Evolutionary conservation across 371 early-diverging fungal genomes (phyloP), one percentile per base, ranked within the genome.

Genomic region (Batrachochytrium dendrobatidis): DNA sequence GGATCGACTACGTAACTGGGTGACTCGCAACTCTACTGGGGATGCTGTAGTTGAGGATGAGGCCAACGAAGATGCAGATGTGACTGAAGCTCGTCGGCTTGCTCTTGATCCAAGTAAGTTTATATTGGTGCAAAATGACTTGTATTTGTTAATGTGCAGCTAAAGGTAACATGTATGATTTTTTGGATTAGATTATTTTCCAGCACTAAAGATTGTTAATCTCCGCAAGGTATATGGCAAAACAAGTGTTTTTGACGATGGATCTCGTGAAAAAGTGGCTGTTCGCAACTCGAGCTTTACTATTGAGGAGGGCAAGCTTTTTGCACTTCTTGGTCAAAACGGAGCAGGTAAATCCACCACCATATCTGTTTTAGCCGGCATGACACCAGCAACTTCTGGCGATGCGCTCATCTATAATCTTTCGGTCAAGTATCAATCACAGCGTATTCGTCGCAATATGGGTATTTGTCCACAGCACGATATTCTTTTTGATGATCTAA

Each of bases 381-480:
- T 84, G 59, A 82, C 83, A 18, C 81, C 80, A 17, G 62, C 85
- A 18, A 77, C 84, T 2, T 59, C 61, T 1, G 86, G 85, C 30
- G 86, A 84, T 28, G 67, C 78, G 46, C 48, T 77, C 10, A 81
- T 84, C 43, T 84, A 76, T 62, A 79, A 81, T 2, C 59, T 67
- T 28, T 66, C 62, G 17, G 76, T 85, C 44, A 59, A 66, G 34
- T 61, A 62, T 35, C 75, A 83, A 32, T 79, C 84, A 77, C 66
- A 74, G 6, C 52, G 63, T 45, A 80, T 82, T 43, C 71, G 83
- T 35, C 60, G 68, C 0, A 67, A 70, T 56, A 69, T 85, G 17
- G 88, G 87, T 18, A 71, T 87, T 31, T 87, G 86, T 53, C 83
- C 88, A 24, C 87, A 74, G 57, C 79, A 81, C 35, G 85, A 85